Conservation (phyloP, 2,329 filamentous ascomycete species). For the Cyphellophora europaea region DNA sequence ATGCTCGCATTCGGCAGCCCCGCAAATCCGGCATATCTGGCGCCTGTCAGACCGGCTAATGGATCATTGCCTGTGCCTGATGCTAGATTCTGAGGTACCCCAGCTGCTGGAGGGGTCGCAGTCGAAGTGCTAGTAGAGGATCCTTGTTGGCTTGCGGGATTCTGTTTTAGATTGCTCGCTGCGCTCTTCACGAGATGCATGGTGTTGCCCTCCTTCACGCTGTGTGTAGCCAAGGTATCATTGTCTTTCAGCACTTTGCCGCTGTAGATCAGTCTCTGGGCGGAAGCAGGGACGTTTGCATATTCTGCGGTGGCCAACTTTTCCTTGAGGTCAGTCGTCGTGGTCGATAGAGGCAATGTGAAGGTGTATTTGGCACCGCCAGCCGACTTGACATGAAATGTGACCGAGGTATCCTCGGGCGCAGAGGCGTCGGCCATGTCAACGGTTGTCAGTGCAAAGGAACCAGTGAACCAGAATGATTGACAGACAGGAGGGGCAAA, state of each 20-base stretch:
- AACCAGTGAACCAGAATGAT: background rate
- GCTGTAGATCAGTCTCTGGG: conserved; percentile 94
- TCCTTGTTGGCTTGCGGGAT: conserved; percentile 39
- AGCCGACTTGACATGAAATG: conserved; percentile 98
- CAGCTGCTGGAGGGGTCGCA: conserved; percentile 17
- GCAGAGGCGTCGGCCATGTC: conserved; percentile 15
- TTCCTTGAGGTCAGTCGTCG: conserved; percentile 77
- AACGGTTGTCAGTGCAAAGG: background rate
- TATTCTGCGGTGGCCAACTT: conserved; percentile 74
- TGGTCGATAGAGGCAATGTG: conserved; percentile 67
- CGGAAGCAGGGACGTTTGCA: conserved; percentile 76
- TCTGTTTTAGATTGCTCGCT: conserved; percentile 66
- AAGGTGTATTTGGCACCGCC: conserved; percentile 75
- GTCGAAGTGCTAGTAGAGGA: conserved; percentile 21
- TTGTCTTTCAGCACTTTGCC: conserved; percentile 93
- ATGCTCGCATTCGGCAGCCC: conserved; percentile 77
- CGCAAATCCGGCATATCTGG: conserved; percentile 84
- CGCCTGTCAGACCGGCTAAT: conserved; percentile 81
- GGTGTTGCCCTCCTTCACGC: conserved; percentile 93
- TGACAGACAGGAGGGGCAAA: too few species aligned
- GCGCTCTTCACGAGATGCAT: conserved; percentile 96
- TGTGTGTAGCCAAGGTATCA: conserved; percentile 75
- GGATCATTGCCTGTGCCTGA: conserved; percentile 67
- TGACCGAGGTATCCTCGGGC: conserved; percentile 47
- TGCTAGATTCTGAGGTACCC: conserved; percentile 39